Percentiles rank a stretch among this genome's conserved stretches.
phyloP scores from a whole-genome alignment of 2,329 filamentous ascomycete species.

The Trichophyton simii region DNA sequence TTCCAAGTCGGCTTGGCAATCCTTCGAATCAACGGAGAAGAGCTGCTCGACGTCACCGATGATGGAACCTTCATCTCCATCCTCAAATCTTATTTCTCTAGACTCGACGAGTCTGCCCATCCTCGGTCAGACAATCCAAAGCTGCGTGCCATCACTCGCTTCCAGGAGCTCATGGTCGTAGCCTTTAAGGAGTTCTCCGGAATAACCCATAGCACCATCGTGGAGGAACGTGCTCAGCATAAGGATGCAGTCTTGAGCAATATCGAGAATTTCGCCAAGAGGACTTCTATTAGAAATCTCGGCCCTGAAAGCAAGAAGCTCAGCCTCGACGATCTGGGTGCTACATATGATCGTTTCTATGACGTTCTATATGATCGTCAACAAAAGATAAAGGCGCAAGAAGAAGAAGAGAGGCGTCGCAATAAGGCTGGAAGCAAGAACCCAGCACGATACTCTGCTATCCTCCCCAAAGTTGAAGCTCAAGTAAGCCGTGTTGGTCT shows the following conservation, averaged over 20 bases:
- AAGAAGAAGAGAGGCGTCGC: slow-evolving; percentile 55
- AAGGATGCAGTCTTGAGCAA: slow-evolving; percentile 89
- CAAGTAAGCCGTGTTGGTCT: slow-evolving; percentile 81
- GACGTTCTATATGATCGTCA: slow-evolving; percentile 82
- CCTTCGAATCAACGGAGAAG: slow-evolving; percentile 89
- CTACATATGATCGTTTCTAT: slow-evolving; percentile 90
- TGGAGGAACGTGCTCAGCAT: slow-evolving; percentile 78
- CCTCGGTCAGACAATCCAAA: slow-evolving; percentile 93
- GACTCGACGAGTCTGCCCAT: slow-evolving; percentile 88
- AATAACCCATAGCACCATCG: slow-evolving; percentile 86
- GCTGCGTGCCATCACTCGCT: slow-evolving; percentile 80
- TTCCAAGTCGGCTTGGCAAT: slow-evolving; percentile 98
- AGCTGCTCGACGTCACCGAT: slow-evolving; percentile 81
- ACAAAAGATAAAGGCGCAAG: slow-evolving; percentile 64
- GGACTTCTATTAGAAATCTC: slow-evolving; percentile 88
- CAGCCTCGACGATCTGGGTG: slow-evolving; percentile 70
- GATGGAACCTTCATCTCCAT: slow-evolving; percentile 96
- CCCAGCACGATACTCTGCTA: slow-evolving; percentile 28
- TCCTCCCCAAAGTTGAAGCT: slow-evolving; percentile 42
- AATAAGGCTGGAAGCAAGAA: slow-evolving; percentile 44
- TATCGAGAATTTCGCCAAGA: slow-evolving; percentile 94
- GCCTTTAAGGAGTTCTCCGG: slow-evolving; percentile 96
- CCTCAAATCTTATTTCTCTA: slow-evolving; percentile 84
- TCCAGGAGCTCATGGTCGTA: slow-evolving; percentile 97
- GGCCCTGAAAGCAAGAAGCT: slow-evolving; percentile 91